Evolutionary conservation across 129 eudicot genomes (phyloP), one percentile per base, ranked within the genome.

Genomic region (Saposhnikovia divaricata): DNA sequence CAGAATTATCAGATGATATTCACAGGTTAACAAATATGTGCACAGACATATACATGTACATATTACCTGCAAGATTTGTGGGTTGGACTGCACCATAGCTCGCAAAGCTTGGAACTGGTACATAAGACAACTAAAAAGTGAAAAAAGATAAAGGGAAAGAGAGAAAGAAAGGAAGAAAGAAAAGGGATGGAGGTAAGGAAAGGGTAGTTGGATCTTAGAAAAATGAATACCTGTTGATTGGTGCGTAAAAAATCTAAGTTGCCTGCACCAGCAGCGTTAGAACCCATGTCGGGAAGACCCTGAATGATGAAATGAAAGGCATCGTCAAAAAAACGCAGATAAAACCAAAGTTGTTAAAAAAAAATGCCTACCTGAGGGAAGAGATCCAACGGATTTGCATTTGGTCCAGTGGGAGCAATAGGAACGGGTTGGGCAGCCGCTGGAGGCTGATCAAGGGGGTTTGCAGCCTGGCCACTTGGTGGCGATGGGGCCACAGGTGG

Each of bases 81-180:
- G 98, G 82, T 93, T 93, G 76, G 98, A 90, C 86, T 92, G 98
- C 85, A 94, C 98, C 97, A 92, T 90, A 66, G 96, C 88, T 81
- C 97, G 83, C 84, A 94, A 87, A 45, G 98, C 96, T 89, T 94
- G 98, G 81, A 94, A 94, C 98, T 94, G 85, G 65, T 65, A 72
- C 34, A 84, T 37, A 59, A 76, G 74, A 81, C 73, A 28, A 21
- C 46, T 16, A 38, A 23, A 47, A 28, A 38, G 55, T 50, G 48
- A 11, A n/a, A 1, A 55, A 53, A 21, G 28, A 55, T 3, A 59
- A 9, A 5, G 28, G 9, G 9, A 28, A 31, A 5, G 46, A 34
- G 23, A 74, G 69, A 31, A 9, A 15, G 13, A 44, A 44, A 44
- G 12, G 34, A 25, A 38, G 28, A 43, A n/a, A 23, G 14, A 66